phyloP scores from a whole-genome alignment of 73 alveolate genomes.

The Paramecium octaurelia region DNA sequence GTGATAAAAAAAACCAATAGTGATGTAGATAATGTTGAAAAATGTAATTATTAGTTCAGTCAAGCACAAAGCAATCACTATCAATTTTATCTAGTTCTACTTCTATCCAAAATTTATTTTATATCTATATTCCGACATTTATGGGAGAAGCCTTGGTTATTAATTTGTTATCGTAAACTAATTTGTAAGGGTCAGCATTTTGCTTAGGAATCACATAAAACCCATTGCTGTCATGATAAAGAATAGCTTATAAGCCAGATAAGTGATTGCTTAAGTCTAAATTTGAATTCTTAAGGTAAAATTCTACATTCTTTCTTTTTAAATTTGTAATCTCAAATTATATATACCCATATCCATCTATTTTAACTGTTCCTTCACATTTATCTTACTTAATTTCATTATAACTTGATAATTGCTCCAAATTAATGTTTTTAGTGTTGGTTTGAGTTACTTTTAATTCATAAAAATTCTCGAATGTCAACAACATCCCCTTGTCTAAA shows the following conservation, averaged over 20 bases:
- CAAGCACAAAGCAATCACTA: neutral
- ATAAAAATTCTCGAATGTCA: neutral
- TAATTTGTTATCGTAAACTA: neutral
- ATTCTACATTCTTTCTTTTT: neutral
- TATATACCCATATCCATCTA: neutral
- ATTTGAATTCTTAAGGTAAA: neutral
- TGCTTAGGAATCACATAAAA: neutral
- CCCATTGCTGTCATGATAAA: neutral
- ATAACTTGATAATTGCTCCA: neutral
- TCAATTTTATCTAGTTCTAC: neutral
- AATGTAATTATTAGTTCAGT: neutral
- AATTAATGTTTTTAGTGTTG: neutral
- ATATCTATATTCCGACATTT: neutral
- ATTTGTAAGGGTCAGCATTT: neutral
- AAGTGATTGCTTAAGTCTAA: neutral
- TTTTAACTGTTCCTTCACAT: neutral
- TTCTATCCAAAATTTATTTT: neutral
- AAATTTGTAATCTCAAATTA: neutral
- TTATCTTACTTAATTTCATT: neutral
- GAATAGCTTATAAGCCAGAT: neutral
- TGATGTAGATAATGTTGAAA: neutral
- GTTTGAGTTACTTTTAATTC: neutral
- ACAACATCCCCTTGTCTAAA: neutral
- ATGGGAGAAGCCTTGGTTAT: neutral
- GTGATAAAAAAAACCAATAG: too few species aligned